Conservation (phyloP, 2,329 filamentous ascomycete species). For the Capronia epimyces region DNA sequence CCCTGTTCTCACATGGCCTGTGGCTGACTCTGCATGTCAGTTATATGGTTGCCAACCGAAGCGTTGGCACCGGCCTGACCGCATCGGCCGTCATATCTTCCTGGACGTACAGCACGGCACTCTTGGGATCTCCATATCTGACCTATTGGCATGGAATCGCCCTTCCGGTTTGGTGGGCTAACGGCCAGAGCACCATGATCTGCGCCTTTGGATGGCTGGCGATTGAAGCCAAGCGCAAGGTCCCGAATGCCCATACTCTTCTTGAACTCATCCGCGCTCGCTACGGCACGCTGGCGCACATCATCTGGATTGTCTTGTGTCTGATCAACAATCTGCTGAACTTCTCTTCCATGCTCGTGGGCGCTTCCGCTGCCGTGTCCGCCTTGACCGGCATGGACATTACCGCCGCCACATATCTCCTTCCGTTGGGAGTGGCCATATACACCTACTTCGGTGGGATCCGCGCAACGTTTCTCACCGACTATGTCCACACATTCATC, state of each 20-base stretch:
- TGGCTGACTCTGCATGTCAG: no score
- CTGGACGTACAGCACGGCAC: conserved; percentile 62
- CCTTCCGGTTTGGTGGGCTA: conserved; percentile 47
- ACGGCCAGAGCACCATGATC: conserved; percentile 74
- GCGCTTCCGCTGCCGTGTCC: conserved; percentile 60
- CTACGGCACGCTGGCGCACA: conserved; percentile 68
- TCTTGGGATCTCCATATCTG: neutral
- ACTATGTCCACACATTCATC: conserved; percentile 73
- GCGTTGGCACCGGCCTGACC: conserved; percentile 81
- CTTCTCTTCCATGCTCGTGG: conserved; percentile 58
- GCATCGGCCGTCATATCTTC: conserved; percentile 73
- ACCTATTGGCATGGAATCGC: neutral
- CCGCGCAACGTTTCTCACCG: conserved; percentile 63
- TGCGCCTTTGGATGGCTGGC: conserved; percentile 82
- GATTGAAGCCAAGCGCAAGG: conserved; percentile 25
- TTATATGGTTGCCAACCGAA: conserved; percentile 74
- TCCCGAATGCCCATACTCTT: conserved; percentile 47
- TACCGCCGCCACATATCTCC: conserved; percentile 73
- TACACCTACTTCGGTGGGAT: conserved; percentile 60
- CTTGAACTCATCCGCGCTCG: conserved; percentile 76
- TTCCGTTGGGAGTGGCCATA: conserved; percentile 71
- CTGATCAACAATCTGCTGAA: conserved; percentile 81
- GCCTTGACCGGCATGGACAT: conserved; percentile 68
- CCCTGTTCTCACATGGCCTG: no score
- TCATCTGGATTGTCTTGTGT: conserved; percentile 74